These are phyloP conservation scores for Chlamydomonas schloesseri DNA, from an alignment of 139 green algal genomes.

Conservation along the genomic window DNA sequence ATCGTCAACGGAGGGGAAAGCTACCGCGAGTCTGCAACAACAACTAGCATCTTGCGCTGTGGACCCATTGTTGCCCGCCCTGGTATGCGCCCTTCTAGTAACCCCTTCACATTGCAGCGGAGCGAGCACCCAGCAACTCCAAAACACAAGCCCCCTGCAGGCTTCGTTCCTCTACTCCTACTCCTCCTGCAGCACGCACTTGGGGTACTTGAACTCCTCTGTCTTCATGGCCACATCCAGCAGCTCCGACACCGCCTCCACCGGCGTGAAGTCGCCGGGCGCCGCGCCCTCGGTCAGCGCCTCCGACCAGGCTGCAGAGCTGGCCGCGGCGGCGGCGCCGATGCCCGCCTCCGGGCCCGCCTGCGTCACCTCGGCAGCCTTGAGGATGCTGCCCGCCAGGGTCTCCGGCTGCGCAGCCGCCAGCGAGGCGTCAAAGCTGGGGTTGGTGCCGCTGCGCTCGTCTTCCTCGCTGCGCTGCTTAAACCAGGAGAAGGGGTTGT, in stretches of 20 bases:
- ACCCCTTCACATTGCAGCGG: too few species aligned
- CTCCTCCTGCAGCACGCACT: background rate
- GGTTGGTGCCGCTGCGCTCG: background rate
- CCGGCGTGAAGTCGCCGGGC: background rate
- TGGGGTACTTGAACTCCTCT: slow-evolving; percentile 37
- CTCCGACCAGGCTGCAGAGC: background rate
- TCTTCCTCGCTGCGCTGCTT: background rate
- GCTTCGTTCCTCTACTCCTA: too few species aligned
- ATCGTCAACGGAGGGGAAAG: too few species aligned
- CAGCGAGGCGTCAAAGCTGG: slow-evolving; percentile 17
- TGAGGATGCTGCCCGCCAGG: background rate
- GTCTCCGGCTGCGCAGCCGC: background rate
- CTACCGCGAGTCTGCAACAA: too few species aligned
- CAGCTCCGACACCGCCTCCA: slow-evolving; percentile 32
- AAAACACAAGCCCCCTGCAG: too few species aligned
- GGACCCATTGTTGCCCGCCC: too few species aligned
- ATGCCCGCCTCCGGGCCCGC: background rate
- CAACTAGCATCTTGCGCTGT: too few species aligned
- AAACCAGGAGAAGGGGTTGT: slow-evolving; percentile 38
- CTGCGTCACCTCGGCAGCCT: background rate
- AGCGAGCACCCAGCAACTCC: too few species aligned
- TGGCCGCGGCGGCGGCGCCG: background rate
- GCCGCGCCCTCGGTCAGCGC: background rate
- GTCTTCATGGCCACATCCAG: slow-evolving; percentile 26
- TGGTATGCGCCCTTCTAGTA: too few species aligned